Base-by-base conservation (phyloP, 768 basidiomycete species). In the Calocera cornea region DNA sequence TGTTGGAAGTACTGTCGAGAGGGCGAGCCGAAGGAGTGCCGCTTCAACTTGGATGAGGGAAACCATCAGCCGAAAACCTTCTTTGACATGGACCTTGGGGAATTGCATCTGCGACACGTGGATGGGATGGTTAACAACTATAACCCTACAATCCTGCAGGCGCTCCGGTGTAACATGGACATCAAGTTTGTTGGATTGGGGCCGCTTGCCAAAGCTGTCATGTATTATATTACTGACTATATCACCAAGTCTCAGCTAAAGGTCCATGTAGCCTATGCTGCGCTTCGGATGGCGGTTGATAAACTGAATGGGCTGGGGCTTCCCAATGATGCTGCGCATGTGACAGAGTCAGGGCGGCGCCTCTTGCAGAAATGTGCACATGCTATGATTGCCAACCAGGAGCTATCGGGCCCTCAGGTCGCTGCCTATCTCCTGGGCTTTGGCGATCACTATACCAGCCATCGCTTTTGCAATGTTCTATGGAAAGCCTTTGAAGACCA, bases 181-280 rank as follows among this genome's bases (percentile, higher is more conserved):
- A 79, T 83, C 1, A 80, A 82, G 67, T 80, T 77, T 60, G 77
- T 83, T 17, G 76, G 76, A 0, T 81, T 79, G 0, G 82, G 82
- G 0, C 38, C 71, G 2, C 66, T 74, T 0, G 79, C 79, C 1
- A 82, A 82, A 66, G 80, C 81, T 0, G 68, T 81, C 0, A 36
- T 80, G 3, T 80, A 79, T 66, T 83, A 83, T 64, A 79, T 82
- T 22, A 83, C 81, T 0, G 76, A 83, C 66, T 82, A 83, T 64
- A 81, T 83, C 17, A 78, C 80, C 0, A 83, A 83, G 65, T 68
- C 76, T 0, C 75, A 78, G 50, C 67, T 82, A 8, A 80, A 80
- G 41, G 69, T 76, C 0, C 79, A 83, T 71, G 77, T 80, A n/a
- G 67, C 79, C 0, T 81, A 73, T 72, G 76, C 79, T 1, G 77